Evolutionary conservation across 2,329 filamentous ascomycete genomes (phyloP), one percentile per base, ranked within the genome.

Genomic region (Xylaria multiplex): DNA sequence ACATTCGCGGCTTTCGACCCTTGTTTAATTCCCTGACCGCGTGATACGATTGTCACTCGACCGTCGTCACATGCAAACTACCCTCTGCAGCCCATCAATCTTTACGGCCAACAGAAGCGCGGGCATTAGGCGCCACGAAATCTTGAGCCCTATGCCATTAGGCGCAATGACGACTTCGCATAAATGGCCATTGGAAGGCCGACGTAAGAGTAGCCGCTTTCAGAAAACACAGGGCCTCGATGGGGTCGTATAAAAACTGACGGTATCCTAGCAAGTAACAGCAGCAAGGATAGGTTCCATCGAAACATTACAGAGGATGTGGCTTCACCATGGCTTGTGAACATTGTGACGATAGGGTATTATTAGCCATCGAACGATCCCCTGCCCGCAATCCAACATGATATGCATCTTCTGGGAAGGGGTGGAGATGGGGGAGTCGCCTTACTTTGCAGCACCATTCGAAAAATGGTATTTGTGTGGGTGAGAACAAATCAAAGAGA

Each of bases 11-110:
- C 37, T 40, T 40, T 42, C 35, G 22, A 19, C 35, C 64, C 43
- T 43, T 57, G 35, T 19, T 43, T 27, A 46, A 35, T n/a, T 32
- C 58, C 57, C 53, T 35, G 67, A 54, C 60, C 62, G 43, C 56
- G 43, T 69, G 61, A 64, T 55, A 55, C 8, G 35, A 19, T 54
- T 9, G 22, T 62, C 61, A 62, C 50, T 59, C 42, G 55, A 62
- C 54, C 53, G 62, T 58, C n/a, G 52, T 69, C 68, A 70, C 68
- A 70, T 70, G 66, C 58, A 46, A 68, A 58, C 56, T 40, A 24
- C 22, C 48, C 57, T 48, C 57, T 43, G 40, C 56, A 58, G 52
- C 40, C 55, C 59, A 45, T 60, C 24, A 24, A 42, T 27, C 30
- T 61, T 14, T n/a, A 62, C 30, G 53, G 19, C 65, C 65, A 65